Percentiles rank a stretch among this genome's conserved stretches.
phyloP scores from a whole-genome alignment of 805 yeast genomes.

The Lipomyces spencermartinsiae region DNA sequence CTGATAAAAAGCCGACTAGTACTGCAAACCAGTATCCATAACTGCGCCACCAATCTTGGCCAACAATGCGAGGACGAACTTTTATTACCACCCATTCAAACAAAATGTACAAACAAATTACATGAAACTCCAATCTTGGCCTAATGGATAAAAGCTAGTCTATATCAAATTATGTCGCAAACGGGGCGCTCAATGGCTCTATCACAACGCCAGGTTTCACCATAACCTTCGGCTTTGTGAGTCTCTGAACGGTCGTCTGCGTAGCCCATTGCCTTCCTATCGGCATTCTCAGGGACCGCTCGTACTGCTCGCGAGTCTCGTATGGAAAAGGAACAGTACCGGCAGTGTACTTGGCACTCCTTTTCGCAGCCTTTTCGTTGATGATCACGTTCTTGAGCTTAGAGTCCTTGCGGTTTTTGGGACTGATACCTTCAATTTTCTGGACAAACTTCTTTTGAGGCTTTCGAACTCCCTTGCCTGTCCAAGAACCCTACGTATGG shows the following conservation, averaged over 20 bases:
- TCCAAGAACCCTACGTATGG: constrained; percentile 75
- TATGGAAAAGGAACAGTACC: constrained; percentile 93
- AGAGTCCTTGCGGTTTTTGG: constrained; percentile 78
- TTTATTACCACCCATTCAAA: neutral
- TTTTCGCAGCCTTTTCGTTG: constrained; percentile 85
- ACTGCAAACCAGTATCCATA: too few species aligned
- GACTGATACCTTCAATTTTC: constrained; percentile 77
- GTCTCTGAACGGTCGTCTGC: constrained; percentile 80
- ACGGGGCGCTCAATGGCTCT: constrained; percentile 90
- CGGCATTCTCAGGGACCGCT: constrained; percentile 92
- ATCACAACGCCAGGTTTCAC: constrained; percentile 88
- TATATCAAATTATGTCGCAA: constrained; percentile 39
- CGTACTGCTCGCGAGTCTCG: constrained; percentile 93
- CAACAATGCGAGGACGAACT: neutral
- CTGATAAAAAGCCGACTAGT: too few species aligned
- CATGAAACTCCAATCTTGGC: neutral
- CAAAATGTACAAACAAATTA: neutral
- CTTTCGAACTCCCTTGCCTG: constrained; percentile 62
- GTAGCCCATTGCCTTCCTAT: constrained; percentile 97
- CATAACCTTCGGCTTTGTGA: constrained; percentile 86
- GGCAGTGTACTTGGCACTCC: constrained; percentile 83
- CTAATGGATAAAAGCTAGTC: neutral
- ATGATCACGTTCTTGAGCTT: constrained; percentile 81
- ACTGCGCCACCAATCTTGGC: neutral
- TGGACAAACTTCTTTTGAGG: constrained; percentile 67